Conservation (phyloP, 768 basidiomycete genomes). For the Mycena capillaripes region DNA sequence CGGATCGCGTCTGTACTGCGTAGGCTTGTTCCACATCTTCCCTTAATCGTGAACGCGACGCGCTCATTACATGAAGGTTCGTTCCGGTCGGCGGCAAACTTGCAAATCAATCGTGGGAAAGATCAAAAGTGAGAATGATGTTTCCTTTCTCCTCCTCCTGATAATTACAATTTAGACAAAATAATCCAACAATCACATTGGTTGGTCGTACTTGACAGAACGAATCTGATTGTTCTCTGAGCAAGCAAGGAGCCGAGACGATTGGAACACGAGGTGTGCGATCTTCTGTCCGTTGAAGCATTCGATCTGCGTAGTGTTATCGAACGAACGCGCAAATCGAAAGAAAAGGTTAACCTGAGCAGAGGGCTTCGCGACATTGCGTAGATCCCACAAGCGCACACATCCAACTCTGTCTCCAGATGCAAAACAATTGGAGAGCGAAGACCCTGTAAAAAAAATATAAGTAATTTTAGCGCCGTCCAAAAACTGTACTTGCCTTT, state of each 20-base stretch:
- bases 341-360: slow-evolving; percentile 34
- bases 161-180: too few species aligned
- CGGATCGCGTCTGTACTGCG: slow-evolving; percentile 70
- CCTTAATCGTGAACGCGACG: slow-evolving; percentile 56
- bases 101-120: too few species aligned
- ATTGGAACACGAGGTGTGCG: slow-evolving; percentile 52
- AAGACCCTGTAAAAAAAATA: slow-evolving; percentile 19
- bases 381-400: slow-evolving; percentile 64
- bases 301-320: slow-evolving; percentile 42
- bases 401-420: slow-evolving; percentile 59
- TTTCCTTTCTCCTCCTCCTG: too few species aligned
- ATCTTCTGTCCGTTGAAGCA: slow-evolving; percentile 54
- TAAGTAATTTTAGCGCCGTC: not conserved
- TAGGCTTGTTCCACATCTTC: slow-evolving; percentile 73
- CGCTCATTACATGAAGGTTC: slow-evolving; percentile 12
- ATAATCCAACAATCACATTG: not conserved
- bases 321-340: not conserved
- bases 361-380: slow-evolving; percentile 47
- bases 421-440: slow-evolving; percentile 51
- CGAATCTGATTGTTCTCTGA: slow-evolving; percentile 54
- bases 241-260: slow-evolving; percentile 52
- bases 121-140: too few species aligned
- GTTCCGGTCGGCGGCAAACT: not conserved
- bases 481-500: slow-evolving; percentile 52
- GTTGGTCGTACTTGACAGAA: slow-evolving; percentile 25